phyloP scores from a whole-genome alignment of 2,329 filamentous ascomycete species.

The Alternaria sp. region DNA sequence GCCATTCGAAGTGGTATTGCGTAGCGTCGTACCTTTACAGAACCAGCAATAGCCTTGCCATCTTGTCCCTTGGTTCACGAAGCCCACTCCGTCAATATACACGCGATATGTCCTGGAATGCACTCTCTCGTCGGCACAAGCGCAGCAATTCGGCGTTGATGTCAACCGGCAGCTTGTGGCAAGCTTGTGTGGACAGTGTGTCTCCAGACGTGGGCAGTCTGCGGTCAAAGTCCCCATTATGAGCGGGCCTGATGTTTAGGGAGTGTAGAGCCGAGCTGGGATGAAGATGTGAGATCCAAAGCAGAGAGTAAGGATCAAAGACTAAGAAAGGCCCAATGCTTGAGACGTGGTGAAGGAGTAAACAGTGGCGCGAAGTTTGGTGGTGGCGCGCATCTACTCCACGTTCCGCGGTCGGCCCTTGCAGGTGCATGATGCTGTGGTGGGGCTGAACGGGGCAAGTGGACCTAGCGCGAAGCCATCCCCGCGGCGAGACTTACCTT shows the following conservation, averaged over 20 bases:
- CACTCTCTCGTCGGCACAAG: constrained; percentile 51
- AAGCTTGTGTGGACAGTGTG: constrained; percentile 54
- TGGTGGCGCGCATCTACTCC: constrained; percentile 11
- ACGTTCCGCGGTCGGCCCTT: constrained; percentile 8
- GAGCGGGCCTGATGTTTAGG: background rate
- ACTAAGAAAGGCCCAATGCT: background rate
- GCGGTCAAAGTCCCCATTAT: constrained; percentile 54
- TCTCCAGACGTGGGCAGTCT: constrained; percentile 46
- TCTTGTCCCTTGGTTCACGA: constrained; percentile 57
- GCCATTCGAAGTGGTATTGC: too few relatives aligned
- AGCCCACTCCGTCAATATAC: constrained; percentile 62
- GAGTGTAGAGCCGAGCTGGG: background rate
- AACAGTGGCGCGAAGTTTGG: constrained; percentile 1
- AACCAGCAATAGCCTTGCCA: constrained; percentile 64
- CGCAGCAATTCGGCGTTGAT: constrained; percentile 52
- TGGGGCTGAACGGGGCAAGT: constrained; percentile 45
- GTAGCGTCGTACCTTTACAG: constrained; percentile 52
- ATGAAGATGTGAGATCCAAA: background rate
- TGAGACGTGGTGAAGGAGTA: background rate
- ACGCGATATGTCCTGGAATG: constrained; percentile 57
- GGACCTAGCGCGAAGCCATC: constrained; percentile 5
- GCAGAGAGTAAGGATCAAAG: background rate
- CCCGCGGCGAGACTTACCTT: background rate
- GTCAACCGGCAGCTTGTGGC: constrained; percentile 55
- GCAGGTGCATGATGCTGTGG: constrained; percentile 15